Conservation (phyloP, 2,329 filamentous ascomycete species). For the Xylariales sp. region DNA sequence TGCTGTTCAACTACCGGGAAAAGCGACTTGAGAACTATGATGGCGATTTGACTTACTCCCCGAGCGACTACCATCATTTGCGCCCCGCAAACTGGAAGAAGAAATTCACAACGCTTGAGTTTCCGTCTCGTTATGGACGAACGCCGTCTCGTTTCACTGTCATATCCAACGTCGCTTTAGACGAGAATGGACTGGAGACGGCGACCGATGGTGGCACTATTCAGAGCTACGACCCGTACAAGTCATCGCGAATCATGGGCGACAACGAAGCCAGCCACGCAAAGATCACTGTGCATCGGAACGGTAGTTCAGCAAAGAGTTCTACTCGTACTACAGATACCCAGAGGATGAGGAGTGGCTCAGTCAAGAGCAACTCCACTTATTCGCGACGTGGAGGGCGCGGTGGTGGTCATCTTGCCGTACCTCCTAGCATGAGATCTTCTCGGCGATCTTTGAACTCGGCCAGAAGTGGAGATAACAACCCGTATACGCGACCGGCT, state of each 20-base stretch:
- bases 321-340: conserved; percentile 20
- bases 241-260: conserved; percentile 55
- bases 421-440: conserved; percentile 25
- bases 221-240: conserved; percentile 79
- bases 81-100: conserved; percentile 53
- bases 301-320: conserved; percentile 27
- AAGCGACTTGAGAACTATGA: conserved; percentile 85
- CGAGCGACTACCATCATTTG: conserved; percentile 86
- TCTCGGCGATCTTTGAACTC: conserved; percentile 44
- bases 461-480: conserved; percentile 41
- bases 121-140: conserved; percentile 43
- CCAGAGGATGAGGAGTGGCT: conserved; percentile 31
- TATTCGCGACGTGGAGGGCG: conserved; percentile 17
- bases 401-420: conserved; percentile 24
- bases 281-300: conserved; percentile 65
- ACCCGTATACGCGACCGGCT: conserved; percentile 35
- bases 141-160: conserved; percentile 60
- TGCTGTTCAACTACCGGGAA: conserved; percentile 76
- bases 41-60: conserved; percentile 73
- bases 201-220: conserved; percentile 37
- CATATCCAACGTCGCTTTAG: conserved; percentile 53
- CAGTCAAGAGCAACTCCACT: conserved; percentile 27
- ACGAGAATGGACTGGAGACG: conserved; percentile 35
- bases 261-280: conserved; percentile 54
- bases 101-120: conserved; percentile 58